Percentiles rank a stretch among this genome's conserved stretches.
Evolutionary conservation across 2,329 filamentous ascomycete species (phyloP).

Genomic region (Coleophoma eucalyptorum): DNA sequence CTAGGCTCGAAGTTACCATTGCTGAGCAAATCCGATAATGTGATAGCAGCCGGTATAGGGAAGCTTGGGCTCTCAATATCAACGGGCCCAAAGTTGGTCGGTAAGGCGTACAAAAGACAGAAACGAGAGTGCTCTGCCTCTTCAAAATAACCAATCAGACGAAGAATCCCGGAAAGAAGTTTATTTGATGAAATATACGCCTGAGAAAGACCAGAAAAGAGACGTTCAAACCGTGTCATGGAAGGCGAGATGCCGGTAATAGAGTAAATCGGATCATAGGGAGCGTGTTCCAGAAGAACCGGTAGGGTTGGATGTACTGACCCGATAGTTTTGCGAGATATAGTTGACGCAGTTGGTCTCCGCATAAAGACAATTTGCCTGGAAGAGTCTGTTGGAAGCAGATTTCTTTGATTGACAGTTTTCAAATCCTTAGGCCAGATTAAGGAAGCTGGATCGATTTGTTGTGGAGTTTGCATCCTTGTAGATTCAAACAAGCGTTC

Average conservation of each 20-base stretch:
- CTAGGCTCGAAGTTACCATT: constrained; percentile 54
- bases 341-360: constrained; percentile 15
- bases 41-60: constrained; percentile 32
- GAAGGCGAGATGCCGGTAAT: constrained; percentile 60
- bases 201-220: constrained; percentile 48
- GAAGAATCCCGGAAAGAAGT: constrained; percentile 58
- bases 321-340: constrained; percentile 14
- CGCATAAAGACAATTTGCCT: constrained; percentile 31
- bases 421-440: constrained; percentile 35
- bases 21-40: constrained; percentile 49
- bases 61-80: constrained; percentile 46
- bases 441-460: constrained; percentile 51
- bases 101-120: constrained; percentile 73
- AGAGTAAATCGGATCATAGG: constrained; percentile 59
- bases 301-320: constrained; percentile 28
- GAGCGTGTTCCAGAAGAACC: constrained; percentile 69
- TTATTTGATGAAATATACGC: constrained; percentile 39
- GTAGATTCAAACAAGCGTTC: constrained; percentile 49
- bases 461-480: constrained; percentile 56
- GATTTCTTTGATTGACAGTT: constrained; percentile 14
- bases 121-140: constrained; percentile 67
- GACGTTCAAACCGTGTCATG: constrained; percentile 61
- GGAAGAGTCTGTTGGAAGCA: constrained; percentile 25
- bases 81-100: constrained; percentile 57
- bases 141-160: constrained; percentile 68